Percentiles rank a stretch among this genome's conserved stretches.
phyloP scores from a whole-genome alignment of 345 rosid genomes.

The Lepidium africanum region DNA sequence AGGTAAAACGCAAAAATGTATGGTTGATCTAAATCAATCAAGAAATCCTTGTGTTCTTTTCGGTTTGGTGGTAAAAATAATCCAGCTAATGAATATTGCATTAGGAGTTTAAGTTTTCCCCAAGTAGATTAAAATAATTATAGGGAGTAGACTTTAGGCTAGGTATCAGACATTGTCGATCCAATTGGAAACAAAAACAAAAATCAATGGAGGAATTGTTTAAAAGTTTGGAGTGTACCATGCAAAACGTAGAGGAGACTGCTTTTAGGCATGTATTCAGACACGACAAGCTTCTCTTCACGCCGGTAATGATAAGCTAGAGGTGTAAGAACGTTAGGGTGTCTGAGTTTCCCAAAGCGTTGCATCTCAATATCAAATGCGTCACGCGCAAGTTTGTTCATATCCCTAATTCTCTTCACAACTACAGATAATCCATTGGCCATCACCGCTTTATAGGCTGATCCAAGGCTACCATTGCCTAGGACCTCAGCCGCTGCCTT shows the following conservation, averaged over 20 bases:
- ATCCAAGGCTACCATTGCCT: conserved; percentile 82
- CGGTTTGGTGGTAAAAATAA: too few relatives aligned
- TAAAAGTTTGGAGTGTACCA: conserved; percentile 33
- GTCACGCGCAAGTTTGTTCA: conserved; percentile 56
- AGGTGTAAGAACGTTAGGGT: conserved; percentile 60
- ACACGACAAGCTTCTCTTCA: conserved; percentile 80
- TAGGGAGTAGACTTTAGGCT: too few relatives aligned
- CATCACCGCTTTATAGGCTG: conserved; percentile 83
- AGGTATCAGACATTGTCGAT: too few relatives aligned
- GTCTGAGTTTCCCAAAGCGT: conserved; percentile 49
- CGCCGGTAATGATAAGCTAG: conserved; percentile 72
- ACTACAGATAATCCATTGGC: conserved; percentile 65
- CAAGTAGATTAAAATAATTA: too few relatives aligned
- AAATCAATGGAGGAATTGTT: too few relatives aligned
- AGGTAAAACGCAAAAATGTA: neutral
- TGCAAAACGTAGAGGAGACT: conserved; percentile 70
- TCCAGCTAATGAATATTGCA: too few relatives aligned
- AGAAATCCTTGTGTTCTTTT: too few relatives aligned
- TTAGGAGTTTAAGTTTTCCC: too few relatives aligned
- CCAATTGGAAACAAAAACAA: too few relatives aligned
- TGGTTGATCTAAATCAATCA: neutral
- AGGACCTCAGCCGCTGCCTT: conserved; percentile 89
- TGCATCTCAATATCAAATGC: conserved; percentile 63
- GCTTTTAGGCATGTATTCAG: conserved; percentile 74
- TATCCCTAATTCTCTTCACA: conserved; percentile 80